Conservation (phyloP, 2,329 filamentous ascomycete species). For the Trichoderma sp. region DNA sequence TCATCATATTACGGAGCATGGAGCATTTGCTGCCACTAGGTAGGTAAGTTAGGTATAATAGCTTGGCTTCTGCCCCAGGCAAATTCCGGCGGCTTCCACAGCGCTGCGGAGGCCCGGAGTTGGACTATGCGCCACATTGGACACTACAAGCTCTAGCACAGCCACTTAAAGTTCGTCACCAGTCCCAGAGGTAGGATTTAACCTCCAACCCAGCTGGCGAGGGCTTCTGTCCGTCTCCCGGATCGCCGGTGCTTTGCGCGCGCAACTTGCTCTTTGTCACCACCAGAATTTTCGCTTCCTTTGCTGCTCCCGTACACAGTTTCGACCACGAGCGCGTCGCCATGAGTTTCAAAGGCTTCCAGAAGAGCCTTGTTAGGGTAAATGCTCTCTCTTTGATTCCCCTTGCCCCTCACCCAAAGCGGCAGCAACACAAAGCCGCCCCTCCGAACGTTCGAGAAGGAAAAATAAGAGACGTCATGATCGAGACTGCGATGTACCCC, state of each 20-base stretch:
- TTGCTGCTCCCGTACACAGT: background rate
- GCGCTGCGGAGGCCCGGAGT: slow-evolving; percentile 3
- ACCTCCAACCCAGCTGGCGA: slow-evolving; percentile 5
- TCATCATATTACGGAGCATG: background rate
- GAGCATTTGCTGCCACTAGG: background rate
- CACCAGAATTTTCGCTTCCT: background rate
- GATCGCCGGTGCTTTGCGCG: slow-evolving; percentile 21
- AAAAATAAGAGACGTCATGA: background rate
- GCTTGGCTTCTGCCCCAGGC: background rate
- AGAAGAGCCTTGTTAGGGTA: slow-evolving; percentile 85
- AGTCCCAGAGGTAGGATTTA: slow-evolving; percentile 12
- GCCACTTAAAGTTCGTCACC: slow-evolving; percentile 37
- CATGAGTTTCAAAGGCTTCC: slow-evolving; percentile 98
- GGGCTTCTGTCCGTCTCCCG: slow-evolving; percentile 9
- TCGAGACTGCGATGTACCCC: background rate
- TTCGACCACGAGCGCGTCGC: slow-evolving; percentile 21
- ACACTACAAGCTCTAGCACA: slow-evolving; percentile 22
- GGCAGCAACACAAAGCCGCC: slow-evolving; percentile 21
- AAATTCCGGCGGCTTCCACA: slow-evolving; percentile 7
- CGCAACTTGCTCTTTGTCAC: slow-evolving; percentile 1
- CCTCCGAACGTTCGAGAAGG: slow-evolving; percentile 11
- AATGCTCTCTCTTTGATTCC: slow-evolving; percentile 38
- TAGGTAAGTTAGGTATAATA: background rate
- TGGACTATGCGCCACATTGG: slow-evolving; percentile 2
- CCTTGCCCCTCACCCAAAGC: slow-evolving; percentile 33